Conservation (phyloP, 2,329 filamentous ascomycete species). For the Domatiomyces catenatus region DNA sequence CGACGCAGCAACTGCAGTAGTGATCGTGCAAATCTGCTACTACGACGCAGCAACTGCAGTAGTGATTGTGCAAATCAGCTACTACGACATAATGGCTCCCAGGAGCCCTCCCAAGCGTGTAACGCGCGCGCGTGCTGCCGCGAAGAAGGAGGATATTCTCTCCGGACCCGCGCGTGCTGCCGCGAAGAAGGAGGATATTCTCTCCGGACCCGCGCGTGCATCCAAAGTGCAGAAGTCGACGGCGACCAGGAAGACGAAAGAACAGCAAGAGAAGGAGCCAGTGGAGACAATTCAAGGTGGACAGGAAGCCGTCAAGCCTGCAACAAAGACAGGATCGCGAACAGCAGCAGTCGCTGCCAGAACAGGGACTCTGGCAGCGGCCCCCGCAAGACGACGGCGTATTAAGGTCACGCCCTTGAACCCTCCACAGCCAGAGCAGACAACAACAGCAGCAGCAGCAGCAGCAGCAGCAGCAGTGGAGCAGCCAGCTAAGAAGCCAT, state of each 20-base stretch:
- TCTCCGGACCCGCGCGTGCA: slow-evolving; percentile 6
- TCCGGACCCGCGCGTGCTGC: slow-evolving; percentile 5
- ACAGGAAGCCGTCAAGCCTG: slow-evolving; percentile 3
- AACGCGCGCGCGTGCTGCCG: slow-evolving; percentile 21
- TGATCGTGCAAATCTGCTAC: background rate
- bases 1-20: too few species aligned
- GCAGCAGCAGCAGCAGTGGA: slow-evolving; percentile 4
- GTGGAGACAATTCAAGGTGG: slow-evolving; percentile 7
- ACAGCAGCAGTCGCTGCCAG: slow-evolving; percentile 1
- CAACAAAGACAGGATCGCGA: slow-evolving; percentile 9
- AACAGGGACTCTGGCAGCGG: slow-evolving; percentile 9
- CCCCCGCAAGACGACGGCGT: slow-evolving; percentile 15
- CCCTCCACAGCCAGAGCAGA: slow-evolving; percentile 1
- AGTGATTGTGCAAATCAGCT: background rate
- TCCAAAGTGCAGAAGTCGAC: slow-evolving; percentile 3
- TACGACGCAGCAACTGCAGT: background rate
- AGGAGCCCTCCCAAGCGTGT: slow-evolving; percentile 20
- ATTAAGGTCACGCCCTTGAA: slow-evolving; percentile 16
- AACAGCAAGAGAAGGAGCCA: slow-evolving; percentile 11
- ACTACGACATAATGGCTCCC: slow-evolving; percentile 9
- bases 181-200: slow-evolving; percentile 9
- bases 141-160: slow-evolving; percentile 8
- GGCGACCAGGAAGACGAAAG: slow-evolving; percentile 10
- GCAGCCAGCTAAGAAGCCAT: slow-evolving; percentile 10
- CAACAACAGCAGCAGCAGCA: too few species aligned